Base-by-base conservation (phyloP, 495 filamentous ascomycete species). In the Hyaloscypha hepaticicola region DNA sequence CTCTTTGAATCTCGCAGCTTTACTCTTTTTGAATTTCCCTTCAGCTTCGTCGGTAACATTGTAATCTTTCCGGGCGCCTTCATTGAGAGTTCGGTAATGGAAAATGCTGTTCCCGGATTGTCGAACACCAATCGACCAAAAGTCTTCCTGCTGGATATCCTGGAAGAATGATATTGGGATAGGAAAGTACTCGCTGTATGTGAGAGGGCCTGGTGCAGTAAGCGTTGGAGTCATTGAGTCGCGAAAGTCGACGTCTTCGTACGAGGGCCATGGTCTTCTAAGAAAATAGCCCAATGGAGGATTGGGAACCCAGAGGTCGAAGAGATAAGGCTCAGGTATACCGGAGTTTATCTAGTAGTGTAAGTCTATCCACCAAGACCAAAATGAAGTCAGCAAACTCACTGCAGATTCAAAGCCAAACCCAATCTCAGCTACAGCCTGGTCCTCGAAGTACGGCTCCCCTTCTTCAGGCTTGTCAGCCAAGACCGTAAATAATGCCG, bases 61-160 rank as follows among this genome's bases (percentile, higher is more conserved):
- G 50, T 53, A 53, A 2, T 53, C 5, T 2, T 25, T 51, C 26
- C 33, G 55, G 1, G 29, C 22, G 12, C 64, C 64, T 25, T 66
- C 57, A 21, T 60, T 60, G 1, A 61, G 6, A 31, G 51, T 26
- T 11, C 57, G 57, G 31, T 55, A 61, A 21, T 60, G 29, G 24
- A 66, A 31, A 12, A 56, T 2, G 11, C 8, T 49, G 3, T 19
- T 19, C n/a, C 57, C 64, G 41, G 28, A 66, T 26, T 28, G 19
- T 31, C 29, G 53, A 5, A 66, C 64, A 22, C 16, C 56, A 1
- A 55, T 16, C 16, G 6, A 26, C 64, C 64, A 66, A 28, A 66
- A 66, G 7, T 33, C 50, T 22, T 66, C 64, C 24, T 61, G 57
- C 21, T 61, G 58, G 12, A 60, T 56, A 33, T 66, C 64, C 29